Conservation (phyloP, 139 green algal genomes). For the Volvox africanus region DNA sequence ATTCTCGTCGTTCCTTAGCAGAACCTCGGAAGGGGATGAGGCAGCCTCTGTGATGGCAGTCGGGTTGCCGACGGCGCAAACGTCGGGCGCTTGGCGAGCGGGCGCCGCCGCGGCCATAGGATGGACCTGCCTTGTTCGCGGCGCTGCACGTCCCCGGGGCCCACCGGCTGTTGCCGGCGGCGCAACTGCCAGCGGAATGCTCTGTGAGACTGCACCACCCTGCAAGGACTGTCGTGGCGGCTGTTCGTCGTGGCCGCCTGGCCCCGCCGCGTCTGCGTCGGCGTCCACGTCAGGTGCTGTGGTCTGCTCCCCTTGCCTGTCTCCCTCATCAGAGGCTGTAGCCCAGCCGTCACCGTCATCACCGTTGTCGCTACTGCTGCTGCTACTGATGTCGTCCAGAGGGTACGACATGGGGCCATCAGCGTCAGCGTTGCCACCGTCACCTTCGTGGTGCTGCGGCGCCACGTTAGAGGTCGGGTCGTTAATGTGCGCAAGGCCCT, state of each 20-base stretch:
- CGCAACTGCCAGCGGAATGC: neutral
- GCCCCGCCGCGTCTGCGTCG: too few species aligned
- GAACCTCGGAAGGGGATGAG: neutral
- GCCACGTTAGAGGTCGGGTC: neutral
- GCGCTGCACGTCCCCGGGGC: neutral
- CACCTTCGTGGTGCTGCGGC: neutral
- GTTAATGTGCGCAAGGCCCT: neutral
- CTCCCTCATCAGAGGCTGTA: neutral
- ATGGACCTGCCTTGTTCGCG: neutral
- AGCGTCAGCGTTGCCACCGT: neutral
- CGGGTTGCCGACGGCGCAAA: neutral
- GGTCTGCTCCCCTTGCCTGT: neutral
- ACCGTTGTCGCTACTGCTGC: neutral
- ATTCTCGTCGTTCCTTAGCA: conserved; percentile 2
- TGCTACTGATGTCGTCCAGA: conserved; percentile 10
- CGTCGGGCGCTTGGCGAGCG: neutral
- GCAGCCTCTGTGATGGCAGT: neutral
- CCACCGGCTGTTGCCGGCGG: neutral
- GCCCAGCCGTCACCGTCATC: conserved; percentile 12
- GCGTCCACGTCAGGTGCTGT: neutral
- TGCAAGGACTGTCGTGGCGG: neutral
- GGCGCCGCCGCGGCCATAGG: too few species aligned
- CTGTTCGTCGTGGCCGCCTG: neutral
- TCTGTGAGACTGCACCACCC: neutral
- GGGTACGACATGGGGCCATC: conserved; percentile 14